Percentiles rank a stretch among this genome's conserved stretches.
phyloP scores from a whole-genome alignment of 352 stramenopile genomes.

The Globisporangium nodosum region DNA sequence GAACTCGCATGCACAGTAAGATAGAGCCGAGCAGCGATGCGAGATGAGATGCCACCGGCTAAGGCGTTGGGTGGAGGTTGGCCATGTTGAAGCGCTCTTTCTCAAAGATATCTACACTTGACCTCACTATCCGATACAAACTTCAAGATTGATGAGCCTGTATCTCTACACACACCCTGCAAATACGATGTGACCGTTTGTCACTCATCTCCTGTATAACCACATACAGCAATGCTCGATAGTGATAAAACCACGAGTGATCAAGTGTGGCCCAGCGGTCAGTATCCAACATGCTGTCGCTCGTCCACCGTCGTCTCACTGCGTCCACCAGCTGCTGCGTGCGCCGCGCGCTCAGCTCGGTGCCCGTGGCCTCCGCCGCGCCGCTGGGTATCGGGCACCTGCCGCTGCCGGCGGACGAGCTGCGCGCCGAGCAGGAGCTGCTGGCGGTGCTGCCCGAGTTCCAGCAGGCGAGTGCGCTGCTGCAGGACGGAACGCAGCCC shows the following conservation, averaged over 20 bases:
- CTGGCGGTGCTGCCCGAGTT: constrained; percentile 63
- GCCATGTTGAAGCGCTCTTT: too few species aligned
- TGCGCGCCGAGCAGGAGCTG: constrained; percentile 59
- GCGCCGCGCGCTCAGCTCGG: background rate
- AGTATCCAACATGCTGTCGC: constrained; percentile 1
- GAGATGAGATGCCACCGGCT: too few species aligned
- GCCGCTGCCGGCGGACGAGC: constrained; percentile 55
- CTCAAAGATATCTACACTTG: too few species aligned
- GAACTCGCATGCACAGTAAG: too few species aligned
- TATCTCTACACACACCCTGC: too few species aligned
- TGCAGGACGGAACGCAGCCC: constrained; percentile 34
- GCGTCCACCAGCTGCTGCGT: background rate
- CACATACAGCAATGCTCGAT: background rate
- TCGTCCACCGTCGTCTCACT: background rate
- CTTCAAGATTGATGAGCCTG: too few species aligned
- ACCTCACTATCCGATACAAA: too few species aligned
- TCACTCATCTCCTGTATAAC: background rate
- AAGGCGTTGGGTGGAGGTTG: too few species aligned
- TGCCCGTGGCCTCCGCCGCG: constrained; percentile 15
- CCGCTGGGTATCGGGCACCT: constrained; percentile 65
- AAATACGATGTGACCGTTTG: background rate
- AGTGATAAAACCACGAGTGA: too few species aligned
- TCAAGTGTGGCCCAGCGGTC: background rate
- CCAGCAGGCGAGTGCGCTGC: constrained; percentile 48
- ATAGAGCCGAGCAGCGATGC: too few species aligned